These are phyloP conservation scores for Sporisorium scitamineum DNA, from an alignment of 1,284 basidiomycete species.

Conservation along the genomic window DNA sequence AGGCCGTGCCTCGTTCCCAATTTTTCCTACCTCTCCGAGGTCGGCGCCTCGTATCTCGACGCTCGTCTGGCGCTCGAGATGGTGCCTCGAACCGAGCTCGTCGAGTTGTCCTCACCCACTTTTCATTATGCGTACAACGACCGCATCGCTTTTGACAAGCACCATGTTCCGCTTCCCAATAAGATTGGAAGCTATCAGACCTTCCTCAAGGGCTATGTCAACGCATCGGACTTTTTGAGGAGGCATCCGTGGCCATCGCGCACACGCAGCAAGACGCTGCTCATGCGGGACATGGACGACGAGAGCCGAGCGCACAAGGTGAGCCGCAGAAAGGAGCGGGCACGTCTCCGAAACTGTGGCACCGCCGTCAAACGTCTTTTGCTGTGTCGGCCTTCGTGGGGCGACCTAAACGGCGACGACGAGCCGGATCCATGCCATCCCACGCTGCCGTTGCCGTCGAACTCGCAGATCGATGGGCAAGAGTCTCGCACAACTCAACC, in stretches of 20 bases:
- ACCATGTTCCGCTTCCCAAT: constrained; percentile 42
- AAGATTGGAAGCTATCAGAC: constrained; percentile 87
- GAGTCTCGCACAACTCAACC: constrained; percentile 3
- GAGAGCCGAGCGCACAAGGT: constrained; percentile 73
- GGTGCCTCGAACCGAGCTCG: constrained; percentile 86
- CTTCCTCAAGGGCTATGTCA: constrained; percentile 86
- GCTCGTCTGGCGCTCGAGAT: constrained; percentile 80
- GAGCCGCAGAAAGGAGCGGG: constrained; percentile 57
- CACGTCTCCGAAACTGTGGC: constrained; percentile 57
- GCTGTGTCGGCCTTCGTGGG: constrained; percentile 76
- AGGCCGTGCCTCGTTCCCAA: constrained; percentile 67
- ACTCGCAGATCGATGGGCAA: constrained; percentile 26
- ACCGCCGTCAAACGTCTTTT: constrained; percentile 60
- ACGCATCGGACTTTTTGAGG: constrained; percentile 86
- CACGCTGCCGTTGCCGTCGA: constrained; percentile 72
- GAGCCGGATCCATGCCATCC: constrained; percentile 63
- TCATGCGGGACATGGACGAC: constrained; percentile 78
- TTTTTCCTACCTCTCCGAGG: constrained; percentile 74
- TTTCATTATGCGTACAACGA: constrained; percentile 65
- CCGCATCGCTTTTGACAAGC: constrained; percentile 53
- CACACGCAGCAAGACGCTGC: constrained; percentile 73
- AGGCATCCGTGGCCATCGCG: constrained; percentile 89
- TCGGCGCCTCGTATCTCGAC: constrained; percentile 87
- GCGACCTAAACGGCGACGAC: constrained; percentile 73
- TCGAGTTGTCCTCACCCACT: constrained; percentile 76